A percentile compares a stretch with the other conserved stretches of the same genome.
phyloP scores from a whole-genome alignment of 2,329 filamentous ascomycete genomes.

The Emergomyces pasteurianus region DNA sequence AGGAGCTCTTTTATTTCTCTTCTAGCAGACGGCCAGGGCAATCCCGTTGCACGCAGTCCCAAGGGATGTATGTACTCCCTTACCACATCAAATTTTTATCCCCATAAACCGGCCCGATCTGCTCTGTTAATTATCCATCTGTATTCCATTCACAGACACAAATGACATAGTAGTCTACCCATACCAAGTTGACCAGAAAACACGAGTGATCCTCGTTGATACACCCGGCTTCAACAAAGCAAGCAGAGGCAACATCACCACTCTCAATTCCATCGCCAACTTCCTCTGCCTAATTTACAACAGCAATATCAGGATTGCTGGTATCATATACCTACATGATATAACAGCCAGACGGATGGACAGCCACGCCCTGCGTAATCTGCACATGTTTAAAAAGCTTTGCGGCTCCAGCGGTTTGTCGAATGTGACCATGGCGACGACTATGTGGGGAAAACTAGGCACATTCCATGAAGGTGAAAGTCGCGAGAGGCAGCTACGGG shows the following conservation, averaged over 20 bases:
- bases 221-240: slow-evolving; percentile 12
- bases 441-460: slow-evolving; percentile 4
- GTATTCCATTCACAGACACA: slow-evolving; percentile 1
- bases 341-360: slow-evolving; percentile 6
- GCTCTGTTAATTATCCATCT: neutral
- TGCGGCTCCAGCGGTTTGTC: slow-evolving; percentile 1
- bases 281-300: slow-evolving; percentile 3
- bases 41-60: slow-evolving; percentile 4
- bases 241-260: slow-evolving; percentile 1
- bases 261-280: slow-evolving; percentile 7
- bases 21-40: neutral
- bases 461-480: neutral
- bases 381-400: slow-evolving; percentile 8
- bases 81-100: neutral
- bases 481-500: neutral
- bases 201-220: slow-evolving; percentile 7
- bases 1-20: slow-evolving; percentile 10
- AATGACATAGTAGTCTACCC: neutral
- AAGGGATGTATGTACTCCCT: slow-evolving; percentile 3
- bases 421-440: slow-evolving; percentile 6
- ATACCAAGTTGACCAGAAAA: neutral
- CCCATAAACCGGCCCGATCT: neutral
- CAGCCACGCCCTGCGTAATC: slow-evolving; percentile 5
- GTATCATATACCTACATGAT: slow-evolving; percentile 10
- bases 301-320: slow-evolving; percentile 3